Percentiles rank a stretch among this genome's conserved stretches.
phyloP scores from a whole-genome alignment of 768 basidiomycete species.

The Leccinellum rugosiceps region DNA sequence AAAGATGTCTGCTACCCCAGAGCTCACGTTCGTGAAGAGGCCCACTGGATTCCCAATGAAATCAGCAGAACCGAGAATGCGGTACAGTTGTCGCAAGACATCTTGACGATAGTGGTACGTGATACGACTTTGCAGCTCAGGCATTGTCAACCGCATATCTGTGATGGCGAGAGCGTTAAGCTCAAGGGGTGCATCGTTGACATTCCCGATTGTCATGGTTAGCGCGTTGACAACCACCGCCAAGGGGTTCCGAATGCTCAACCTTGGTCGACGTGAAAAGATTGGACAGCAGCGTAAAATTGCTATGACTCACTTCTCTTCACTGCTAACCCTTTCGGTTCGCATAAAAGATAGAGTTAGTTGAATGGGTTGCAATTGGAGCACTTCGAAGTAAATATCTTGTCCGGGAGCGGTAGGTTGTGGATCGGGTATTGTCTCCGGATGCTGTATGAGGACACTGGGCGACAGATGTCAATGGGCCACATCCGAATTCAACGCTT shows the following conservation, averaged over 20 bases:
- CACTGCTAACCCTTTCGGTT: slow-evolving; percentile 88
- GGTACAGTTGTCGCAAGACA: slow-evolving; percentile 88
- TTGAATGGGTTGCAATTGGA: slow-evolving; percentile 92
- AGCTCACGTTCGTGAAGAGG: slow-evolving; percentile 96
- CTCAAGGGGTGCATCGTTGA: slow-evolving; percentile 92
- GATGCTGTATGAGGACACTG: slow-evolving; percentile 72
- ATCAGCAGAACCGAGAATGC: slow-evolving; percentile 96
- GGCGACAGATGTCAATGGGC: slow-evolving; percentile 6
- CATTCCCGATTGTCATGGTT: slow-evolving; percentile 95
- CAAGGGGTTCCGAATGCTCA: slow-evolving; percentile 83
- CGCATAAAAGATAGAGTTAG: slow-evolving; percentile 96
- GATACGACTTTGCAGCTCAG: slow-evolving; percentile 82
- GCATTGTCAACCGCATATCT: slow-evolving; percentile 85
- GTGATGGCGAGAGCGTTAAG: slow-evolving; percentile 93
- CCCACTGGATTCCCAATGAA: slow-evolving; percentile 96
- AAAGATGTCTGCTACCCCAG: slow-evolving; percentile 97
- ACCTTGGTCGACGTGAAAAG: slow-evolving; percentile 35
- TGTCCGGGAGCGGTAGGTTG: slow-evolving; percentile 59
- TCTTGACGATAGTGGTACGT: slow-evolving; percentile 93
- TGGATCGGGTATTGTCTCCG: slow-evolving; percentile 71
- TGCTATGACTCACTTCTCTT: slow-evolving; percentile 72
- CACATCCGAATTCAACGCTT: not conserved
- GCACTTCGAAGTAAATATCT: slow-evolving; percentile 91
- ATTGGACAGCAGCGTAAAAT: not conserved
- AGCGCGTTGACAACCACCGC: slow-evolving; percentile 92